These are phyloP conservation scores for Leishmania lainsoni DNA, from an alignment of 208 protist genomes.

Conservation along the genomic window DNA sequence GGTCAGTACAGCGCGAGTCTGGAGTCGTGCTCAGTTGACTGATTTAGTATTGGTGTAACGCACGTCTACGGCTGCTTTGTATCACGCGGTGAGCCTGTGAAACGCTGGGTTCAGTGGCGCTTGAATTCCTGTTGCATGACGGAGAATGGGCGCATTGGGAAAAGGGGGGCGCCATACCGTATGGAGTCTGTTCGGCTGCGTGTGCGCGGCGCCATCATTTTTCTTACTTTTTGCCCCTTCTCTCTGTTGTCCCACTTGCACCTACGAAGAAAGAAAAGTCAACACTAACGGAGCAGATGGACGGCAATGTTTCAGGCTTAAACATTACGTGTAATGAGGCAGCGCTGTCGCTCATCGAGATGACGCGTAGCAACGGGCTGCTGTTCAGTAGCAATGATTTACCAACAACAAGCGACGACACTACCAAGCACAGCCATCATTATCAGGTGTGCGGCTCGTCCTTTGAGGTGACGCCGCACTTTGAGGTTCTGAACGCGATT, in stretches of 20 bases:
- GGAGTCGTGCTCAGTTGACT: neutral
- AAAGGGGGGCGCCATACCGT: neutral
- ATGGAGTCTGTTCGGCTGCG: neutral
- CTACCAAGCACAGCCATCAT: slow-evolving; percentile 40
- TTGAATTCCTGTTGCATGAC: neutral
- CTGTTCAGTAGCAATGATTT: slow-evolving; percentile 24
- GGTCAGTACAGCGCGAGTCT: neutral
- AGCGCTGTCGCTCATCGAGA: slow-evolving; percentile 30
- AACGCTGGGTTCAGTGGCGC: neutral
- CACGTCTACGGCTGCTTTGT: neutral
- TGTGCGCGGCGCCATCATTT: neutral
- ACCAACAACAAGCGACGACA: slow-evolving; percentile 18
- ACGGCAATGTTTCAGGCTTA: neutral
- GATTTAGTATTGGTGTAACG: neutral
- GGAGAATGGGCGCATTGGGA: neutral
- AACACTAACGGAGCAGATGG: neutral
- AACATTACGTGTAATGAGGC: slow-evolving; percentile 29
- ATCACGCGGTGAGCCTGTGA: neutral
- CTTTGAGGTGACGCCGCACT: slow-evolving; percentile 73
- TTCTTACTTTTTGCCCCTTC: neutral
- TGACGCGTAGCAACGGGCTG: slow-evolving; percentile 30
- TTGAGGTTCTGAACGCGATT: slow-evolving; percentile 58
- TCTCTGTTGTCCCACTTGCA: neutral
- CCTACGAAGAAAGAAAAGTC: neutral
- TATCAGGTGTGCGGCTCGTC: slow-evolving; percentile 51